Evolutionary conservation across 139 green algal genomes (phyloP).

Genomic region (Chlorella vulgaris): DNA sequence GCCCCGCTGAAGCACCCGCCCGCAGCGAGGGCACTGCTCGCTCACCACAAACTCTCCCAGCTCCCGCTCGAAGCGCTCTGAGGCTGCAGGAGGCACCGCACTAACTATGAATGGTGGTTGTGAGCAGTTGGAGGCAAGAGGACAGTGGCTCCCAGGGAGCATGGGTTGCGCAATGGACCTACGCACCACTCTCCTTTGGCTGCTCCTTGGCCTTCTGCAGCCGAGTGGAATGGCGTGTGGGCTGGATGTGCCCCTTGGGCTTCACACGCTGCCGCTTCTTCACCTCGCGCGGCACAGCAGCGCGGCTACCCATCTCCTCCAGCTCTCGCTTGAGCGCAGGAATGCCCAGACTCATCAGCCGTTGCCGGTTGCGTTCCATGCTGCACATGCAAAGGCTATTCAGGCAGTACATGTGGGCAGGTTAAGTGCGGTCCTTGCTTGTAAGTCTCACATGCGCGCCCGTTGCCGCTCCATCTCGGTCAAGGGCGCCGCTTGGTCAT

Average conservation of each 20-base stretch:
- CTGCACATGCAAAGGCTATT: constrained; percentile 4
- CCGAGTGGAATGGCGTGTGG: no score
- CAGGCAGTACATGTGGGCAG: neutral
- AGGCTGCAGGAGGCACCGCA: neutral
- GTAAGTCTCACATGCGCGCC: neutral
- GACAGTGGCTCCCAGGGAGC: no score
- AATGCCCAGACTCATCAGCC: constrained; percentile 35
- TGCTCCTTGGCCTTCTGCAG: constrained; percentile 16
- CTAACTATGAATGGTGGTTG: no score
- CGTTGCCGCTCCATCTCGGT: neutral
- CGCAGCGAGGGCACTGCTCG: constrained; percentile 39
- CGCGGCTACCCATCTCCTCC: neutral
- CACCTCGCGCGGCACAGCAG: neutral
- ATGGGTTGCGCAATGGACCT: no score
- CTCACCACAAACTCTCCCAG: constrained; percentile 37
- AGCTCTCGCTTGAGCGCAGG: constrained; percentile 13
- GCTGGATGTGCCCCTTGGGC: no score
- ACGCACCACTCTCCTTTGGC: neutral
- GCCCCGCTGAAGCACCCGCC: constrained; percentile 7
- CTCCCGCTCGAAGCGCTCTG: constrained; percentile 39
- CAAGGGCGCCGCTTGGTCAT: neutral
- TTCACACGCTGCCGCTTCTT: neutral
- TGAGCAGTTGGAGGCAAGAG: no score
- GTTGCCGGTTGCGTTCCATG: constrained; percentile 36
- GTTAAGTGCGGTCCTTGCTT: no score